Evolutionary conservation across 805 yeast genomes (phyloP).

Genomic region (Zygosaccharomyces bisporus): DNA sequence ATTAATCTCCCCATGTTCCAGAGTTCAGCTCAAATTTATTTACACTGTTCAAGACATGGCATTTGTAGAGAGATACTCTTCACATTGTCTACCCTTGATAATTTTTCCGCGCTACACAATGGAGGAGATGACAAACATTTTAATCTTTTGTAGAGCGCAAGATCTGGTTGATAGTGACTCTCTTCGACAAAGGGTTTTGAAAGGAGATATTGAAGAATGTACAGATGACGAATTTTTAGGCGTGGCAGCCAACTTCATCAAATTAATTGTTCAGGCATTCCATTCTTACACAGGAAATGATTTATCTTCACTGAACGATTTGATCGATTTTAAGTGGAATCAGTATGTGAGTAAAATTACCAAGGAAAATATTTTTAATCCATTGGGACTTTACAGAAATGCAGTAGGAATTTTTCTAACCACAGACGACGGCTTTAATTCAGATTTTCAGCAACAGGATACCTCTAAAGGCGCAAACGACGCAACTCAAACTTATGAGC

Average conservation of each 20-base stretch:
- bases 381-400: conserved; percentile 32
- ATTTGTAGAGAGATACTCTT: conserved; percentile 28
- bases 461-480: conserved; percentile 12
- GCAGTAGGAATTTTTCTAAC: conserved; percentile 30
- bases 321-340: conserved; percentile 34
- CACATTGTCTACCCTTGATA: conserved; percentile 28
- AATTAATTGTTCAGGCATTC: conserved; percentile 31
- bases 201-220: conserved; percentile 16
- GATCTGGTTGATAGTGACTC: conserved; percentile 17
- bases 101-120: conserved; percentile 31
- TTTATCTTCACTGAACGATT: conserved; percentile 25
- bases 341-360: conserved; percentile 21
- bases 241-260: conserved; percentile 27
- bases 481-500: conserved; percentile 37
- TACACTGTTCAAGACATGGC: conserved; percentile 25
- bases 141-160: conserved; percentile 17
- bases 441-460: conserved; percentile 13
- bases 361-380: conserved; percentile 22
- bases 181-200: conserved; percentile 12
- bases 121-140: conserved; percentile 23
- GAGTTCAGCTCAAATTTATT: conserved; percentile 26
- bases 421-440: conserved; percentile 35
- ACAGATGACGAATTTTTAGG: conserved; percentile 15
- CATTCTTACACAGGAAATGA: conserved; percentile 35
- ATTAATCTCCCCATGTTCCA: conserved; percentile 18